Evolutionary conservation across 768 basidiomycete genomes (phyloP).

Genomic region (Lanmaoa rubissima): DNA sequence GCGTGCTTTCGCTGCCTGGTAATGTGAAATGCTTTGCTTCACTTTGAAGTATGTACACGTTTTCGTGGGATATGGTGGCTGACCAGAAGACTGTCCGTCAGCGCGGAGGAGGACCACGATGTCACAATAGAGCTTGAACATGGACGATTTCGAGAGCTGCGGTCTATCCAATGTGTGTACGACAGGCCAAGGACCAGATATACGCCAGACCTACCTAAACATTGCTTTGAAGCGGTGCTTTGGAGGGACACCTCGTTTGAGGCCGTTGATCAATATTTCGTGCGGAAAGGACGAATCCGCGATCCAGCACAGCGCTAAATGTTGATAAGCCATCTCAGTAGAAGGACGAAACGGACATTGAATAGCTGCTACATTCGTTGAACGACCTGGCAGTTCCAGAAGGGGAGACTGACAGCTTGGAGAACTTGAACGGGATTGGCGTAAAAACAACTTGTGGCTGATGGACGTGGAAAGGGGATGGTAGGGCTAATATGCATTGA

Average conservation of each 20-base stretch:
- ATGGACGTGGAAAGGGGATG: conserved; percentile 47
- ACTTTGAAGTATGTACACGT: conserved; percentile 42
- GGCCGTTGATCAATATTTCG: conserved; percentile 76
- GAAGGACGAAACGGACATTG: not conserved
- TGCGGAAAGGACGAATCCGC: conserved; percentile 43
- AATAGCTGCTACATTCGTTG: conserved; percentile 59
- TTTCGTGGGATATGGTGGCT: conserved; percentile 12
- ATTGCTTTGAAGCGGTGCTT: conserved; percentile 65
- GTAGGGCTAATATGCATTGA: conserved; percentile 38
- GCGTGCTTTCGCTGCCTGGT: conserved; percentile 49
- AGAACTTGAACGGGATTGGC: conserved; percentile 47
- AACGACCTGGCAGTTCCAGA: conserved; percentile 44
- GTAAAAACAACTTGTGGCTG: conserved; percentile 60
- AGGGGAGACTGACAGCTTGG: conserved; percentile 45
- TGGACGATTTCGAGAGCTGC: conserved; percentile 48
- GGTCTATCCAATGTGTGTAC: conserved; percentile 39
- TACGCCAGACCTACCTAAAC: conserved; percentile 48
- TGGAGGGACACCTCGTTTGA: conserved; percentile 72
- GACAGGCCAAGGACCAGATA: not conserved
- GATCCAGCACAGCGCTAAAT: conserved; percentile 68
- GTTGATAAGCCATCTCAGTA: not conserved
- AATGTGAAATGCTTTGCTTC: conserved; percentile 44
- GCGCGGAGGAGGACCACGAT: conserved; percentile 18
- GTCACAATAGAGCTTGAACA: conserved; percentile 47
- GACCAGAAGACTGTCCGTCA: conserved; percentile 6